phyloP scores from a whole-genome alignment of 225 moss, liverwort and hornwort genomes.

The Lunularia cruciata region DNA sequence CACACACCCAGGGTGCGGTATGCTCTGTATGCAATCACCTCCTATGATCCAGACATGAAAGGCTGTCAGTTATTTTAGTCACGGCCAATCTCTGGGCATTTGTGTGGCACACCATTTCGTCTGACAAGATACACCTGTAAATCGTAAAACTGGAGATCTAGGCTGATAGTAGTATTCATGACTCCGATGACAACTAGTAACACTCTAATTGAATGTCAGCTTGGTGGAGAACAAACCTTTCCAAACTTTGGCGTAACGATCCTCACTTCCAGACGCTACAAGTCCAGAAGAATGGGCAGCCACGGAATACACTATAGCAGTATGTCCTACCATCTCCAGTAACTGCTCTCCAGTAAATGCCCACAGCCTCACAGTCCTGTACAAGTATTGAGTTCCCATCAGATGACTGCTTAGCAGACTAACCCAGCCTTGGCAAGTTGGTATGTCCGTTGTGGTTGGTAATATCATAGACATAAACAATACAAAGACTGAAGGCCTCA shows the following conservation, averaged over 20 bases:
- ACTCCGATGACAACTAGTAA: background rate
- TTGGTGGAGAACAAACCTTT: constrained; percentile 52
- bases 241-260: constrained; percentile 90
- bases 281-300: constrained; percentile 78
- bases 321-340: constrained; percentile 84
- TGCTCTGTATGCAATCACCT: constrained; percentile 85
- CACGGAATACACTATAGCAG: constrained; percentile 90
- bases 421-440: no score
- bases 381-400: no score
- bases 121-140: no score
- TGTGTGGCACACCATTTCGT: no score
- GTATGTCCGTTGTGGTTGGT: no score
- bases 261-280: constrained; percentile 95
- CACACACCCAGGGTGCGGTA: constrained; percentile 97
- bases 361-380: constrained; percentile 92
- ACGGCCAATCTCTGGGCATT: background rate
- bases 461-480: no score
- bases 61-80: background rate
- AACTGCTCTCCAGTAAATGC: constrained; percentile 72
- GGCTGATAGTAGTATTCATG: no score
- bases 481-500: no score
- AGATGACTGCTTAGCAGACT: no score
- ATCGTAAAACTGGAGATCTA: no score
- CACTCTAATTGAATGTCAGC: background rate
- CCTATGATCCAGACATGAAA: constrained; percentile 38